These are phyloP conservation scores for Ochetophila trinervis DNA, from an alignment of 306 rosid species.

Conservation along the genomic window DNA sequence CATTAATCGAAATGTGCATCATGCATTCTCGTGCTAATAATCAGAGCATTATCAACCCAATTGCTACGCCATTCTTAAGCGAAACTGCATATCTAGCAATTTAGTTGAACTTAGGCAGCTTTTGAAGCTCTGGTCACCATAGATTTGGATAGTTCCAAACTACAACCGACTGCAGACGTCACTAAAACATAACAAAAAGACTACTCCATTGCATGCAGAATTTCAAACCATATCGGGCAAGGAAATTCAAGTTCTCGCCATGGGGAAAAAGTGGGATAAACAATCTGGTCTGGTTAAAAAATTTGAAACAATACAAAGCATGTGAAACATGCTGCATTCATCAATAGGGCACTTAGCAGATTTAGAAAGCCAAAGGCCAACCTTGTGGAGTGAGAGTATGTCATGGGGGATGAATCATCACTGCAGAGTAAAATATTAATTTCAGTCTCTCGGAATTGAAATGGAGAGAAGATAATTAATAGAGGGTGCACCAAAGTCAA, in stretches of 20 bases:
- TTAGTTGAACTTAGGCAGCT: no score
- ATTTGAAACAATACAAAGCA: constrained; percentile 6
- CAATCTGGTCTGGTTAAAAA: neutral
- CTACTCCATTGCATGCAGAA: no score
- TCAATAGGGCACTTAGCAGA: constrained; percentile 32
- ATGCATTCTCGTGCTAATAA: no score
- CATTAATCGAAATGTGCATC: no score
- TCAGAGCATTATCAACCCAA: no score
- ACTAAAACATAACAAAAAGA: no score
- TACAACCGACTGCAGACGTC: no score
- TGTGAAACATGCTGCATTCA: constrained; percentile 32
- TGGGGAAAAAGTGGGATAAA: neutral
- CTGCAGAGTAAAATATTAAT: constrained; percentile 47
- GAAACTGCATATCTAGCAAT: no score
- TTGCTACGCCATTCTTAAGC: no score
- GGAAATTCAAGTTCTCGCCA: neutral
- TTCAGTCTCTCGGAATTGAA: constrained; percentile 34
- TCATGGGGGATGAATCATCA: constrained; percentile 39
- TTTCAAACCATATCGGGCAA: neutral
- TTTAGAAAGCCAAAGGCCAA: constrained; percentile 33
- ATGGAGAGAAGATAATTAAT: constrained; percentile 20
- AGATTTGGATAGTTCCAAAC: no score
- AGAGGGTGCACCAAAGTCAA: constrained; percentile 5
- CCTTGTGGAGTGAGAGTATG: constrained; percentile 47
- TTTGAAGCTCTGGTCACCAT: no score